Base-by-base conservation (phyloP, 805 yeast species). In the Hanseniaspora thailandica region DNA sequence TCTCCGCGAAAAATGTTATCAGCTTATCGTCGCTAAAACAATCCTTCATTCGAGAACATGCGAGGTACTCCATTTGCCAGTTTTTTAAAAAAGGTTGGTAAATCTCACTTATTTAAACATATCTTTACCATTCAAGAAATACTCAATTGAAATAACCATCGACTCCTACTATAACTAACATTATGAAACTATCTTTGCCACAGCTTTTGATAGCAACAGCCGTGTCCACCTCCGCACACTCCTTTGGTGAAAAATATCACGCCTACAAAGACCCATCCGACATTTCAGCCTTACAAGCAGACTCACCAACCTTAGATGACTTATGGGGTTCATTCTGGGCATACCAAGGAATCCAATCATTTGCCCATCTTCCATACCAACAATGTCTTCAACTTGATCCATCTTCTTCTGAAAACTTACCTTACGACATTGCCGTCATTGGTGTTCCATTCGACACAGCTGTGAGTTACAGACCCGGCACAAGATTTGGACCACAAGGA, bases 371-470 rank as follows among this genome's bases (percentile, higher is more conserved):
- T 46, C 80, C 80, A 28, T 72, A 76, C 55, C 71, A 76, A 36
- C 72, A 71, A 56, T 86, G 95, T 62, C 70, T 85, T 17, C 45
- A 74, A 2, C 66, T 76, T 31, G 65, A 76, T 10, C 41, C 49
- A 17, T 12, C 23, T 2, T 20, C 31, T 25, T 20, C 28, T 38
- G 71, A 73, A 4, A 56, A 62, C 4, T 60, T 68, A 2, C 39
- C 33, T 10, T 86, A 73, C 58, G 95, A 86, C 59, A 75, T 86
- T 46, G 95, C 81, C 0, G 57, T 86, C 15, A 73, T 85, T 54
- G 95, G 95, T 5, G 82, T 83, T 3, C 94, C 94, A 0, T 86
- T 85, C 60, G 95, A 85, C 61, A 84, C 93, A 5, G 90, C 90
- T 0, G 81, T 80, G 0, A 75, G 87, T 1, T 85, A 80, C 65